A percentile compares a stretch with the other conserved stretches of the same genome.
Conservation (phyloP, 2,329 filamentous ascomycete genomes). For the Ceratocystis papillata region DNA sequence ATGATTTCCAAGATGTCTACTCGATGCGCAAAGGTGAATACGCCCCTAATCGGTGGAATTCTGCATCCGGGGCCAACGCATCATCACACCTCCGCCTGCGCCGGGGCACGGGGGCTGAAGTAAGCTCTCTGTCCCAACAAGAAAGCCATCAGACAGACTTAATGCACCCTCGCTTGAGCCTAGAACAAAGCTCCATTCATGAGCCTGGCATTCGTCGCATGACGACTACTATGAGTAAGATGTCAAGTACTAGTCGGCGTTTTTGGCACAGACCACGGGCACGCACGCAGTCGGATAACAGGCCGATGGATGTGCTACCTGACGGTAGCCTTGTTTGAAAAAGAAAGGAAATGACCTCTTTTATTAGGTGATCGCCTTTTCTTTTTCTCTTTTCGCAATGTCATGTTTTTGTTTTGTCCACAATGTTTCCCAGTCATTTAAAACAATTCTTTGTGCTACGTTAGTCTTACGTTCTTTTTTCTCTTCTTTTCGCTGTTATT, state of each 20-base stretch:
- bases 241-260: conserved; percentile 22
- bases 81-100: conserved; percentile 18
- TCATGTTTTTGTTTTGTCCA: background rate
- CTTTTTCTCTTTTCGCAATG: background rate
- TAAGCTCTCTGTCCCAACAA: conserved; percentile 19
- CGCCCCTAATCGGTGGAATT: conserved; percentile 19
- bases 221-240: conserved; percentile 24
- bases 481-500: background rate
- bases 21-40: conserved; percentile 21
- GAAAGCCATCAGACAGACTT: conserved; percentile 23
- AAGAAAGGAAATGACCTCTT: background rate
- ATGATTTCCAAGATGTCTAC: conserved; percentile 39
- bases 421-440: conserved; percentile 3
- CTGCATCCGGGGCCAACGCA: conserved; percentile 10
- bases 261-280: conserved; percentile 22
- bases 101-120: conserved; percentile 15
- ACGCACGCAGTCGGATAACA: conserved; percentile 22
- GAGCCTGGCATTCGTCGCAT: conserved; percentile 21
- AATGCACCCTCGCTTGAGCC: conserved; percentile 16
- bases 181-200: conserved; percentile 19
- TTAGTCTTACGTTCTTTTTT: background rate
- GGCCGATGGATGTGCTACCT: conserved; percentile 18
- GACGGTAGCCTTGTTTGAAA: conserved; percentile 23
- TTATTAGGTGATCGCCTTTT: background rate
- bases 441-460: too few relatives aligned